Evolutionary conservation across 2,329 filamentous ascomycete species (phyloP), one percentile per base, ranked within the genome.

Genomic region (Trichoderma lentiforme): DNA sequence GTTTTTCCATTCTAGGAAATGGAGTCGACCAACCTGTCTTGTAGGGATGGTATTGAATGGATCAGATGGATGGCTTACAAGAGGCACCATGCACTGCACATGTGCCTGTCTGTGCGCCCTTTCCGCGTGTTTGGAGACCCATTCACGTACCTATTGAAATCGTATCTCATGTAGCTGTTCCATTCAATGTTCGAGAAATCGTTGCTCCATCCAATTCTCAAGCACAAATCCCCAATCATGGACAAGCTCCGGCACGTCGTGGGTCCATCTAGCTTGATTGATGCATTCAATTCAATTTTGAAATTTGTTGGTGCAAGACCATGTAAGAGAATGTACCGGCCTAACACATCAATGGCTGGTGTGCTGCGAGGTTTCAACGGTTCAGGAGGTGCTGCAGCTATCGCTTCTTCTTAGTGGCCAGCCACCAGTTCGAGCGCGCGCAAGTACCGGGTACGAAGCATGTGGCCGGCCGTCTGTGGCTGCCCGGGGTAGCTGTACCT

Each of bases 331-430:
- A 43, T 43, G 39, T 47, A 47, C 43, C 43, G 9, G 43, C 43
- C 39, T n/a, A 61, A 24, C 62, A 47, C 62, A 43, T 43, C 51
- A 51, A 24, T 32, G 30, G 62, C 11, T 53, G 62, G 18, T 21
- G 30, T 53, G 62, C 28, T 32, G 30, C 28, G 39, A 43, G 53
- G 65, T 28, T 58, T 60, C 11, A 43, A 30, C 39, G 32, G 53
- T 56, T 69, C 66, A 69, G 66, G 66, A 69, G 66, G 66, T 60
- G 56, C 36, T 60, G 36, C 56, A 68, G 36, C 12, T 21, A 60
- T 36, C 60, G 60, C 60, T 43, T 43, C 14, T 3, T 58, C 30
- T 1, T 65, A 65, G 63, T 53, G 63, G 43, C n/a, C 28, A 51
- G 63, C 30, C 39, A 53, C 28, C 43, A 32, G 63, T 53, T 34